A percentile compares a stretch with the other conserved stretches of the same genome.
These are phyloP conservation scores for Candida ponderosae DNA, from an alignment of 805 yeast genomes.

Conservation along the genomic window DNA sequence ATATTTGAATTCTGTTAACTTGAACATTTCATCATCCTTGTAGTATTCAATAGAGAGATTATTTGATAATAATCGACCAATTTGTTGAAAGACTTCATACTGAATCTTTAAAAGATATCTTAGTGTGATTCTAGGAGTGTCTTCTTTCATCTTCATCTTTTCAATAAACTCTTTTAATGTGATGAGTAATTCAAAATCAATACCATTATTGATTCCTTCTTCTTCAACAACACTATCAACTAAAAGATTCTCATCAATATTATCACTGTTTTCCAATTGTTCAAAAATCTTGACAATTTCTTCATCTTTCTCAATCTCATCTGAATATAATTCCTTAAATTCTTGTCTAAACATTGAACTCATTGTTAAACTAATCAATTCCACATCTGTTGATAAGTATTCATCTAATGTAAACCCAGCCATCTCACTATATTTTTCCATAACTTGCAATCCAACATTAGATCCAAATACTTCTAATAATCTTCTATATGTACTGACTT, in stretches of 20 bases:
- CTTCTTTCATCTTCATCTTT: background rate
- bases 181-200: slow-evolving; percentile 5
- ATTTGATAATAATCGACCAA: slow-evolving; percentile 28
- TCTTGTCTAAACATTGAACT: slow-evolving; percentile 33
- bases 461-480: slow-evolving; percentile 34
- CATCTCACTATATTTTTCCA: slow-evolving; percentile 37
- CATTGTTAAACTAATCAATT: slow-evolving; percentile 29
- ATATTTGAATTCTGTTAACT: slow-evolving; percentile 31
- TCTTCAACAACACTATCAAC: too few relatives aligned
- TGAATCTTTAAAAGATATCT: slow-evolving; percentile 48
- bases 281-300: slow-evolving; percentile 31
- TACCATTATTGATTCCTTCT: slow-evolving; percentile 11
- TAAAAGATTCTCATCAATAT: slow-evolving; percentile 14
- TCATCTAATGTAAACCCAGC: slow-evolving; percentile 41
- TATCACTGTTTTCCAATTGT: slow-evolving; percentile 2
- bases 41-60: slow-evolving; percentile 45
- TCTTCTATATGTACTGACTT: slow-evolving; percentile 50
- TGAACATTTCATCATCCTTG: slow-evolving; percentile 33
- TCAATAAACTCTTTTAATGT: slow-evolving; percentile 6
- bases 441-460: slow-evolving; percentile 29
- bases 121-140: slow-evolving; percentile 31
- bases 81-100: slow-evolving; percentile 34
- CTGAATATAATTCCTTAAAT: slow-evolving; percentile 19
- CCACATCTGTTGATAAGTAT: slow-evolving; percentile 35
- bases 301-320: slow-evolving; percentile 33